phyloP scores from a whole-genome alignment of 2,329 filamentous ascomycete genomes.

The Aureobasidium mangrovei region DNA sequence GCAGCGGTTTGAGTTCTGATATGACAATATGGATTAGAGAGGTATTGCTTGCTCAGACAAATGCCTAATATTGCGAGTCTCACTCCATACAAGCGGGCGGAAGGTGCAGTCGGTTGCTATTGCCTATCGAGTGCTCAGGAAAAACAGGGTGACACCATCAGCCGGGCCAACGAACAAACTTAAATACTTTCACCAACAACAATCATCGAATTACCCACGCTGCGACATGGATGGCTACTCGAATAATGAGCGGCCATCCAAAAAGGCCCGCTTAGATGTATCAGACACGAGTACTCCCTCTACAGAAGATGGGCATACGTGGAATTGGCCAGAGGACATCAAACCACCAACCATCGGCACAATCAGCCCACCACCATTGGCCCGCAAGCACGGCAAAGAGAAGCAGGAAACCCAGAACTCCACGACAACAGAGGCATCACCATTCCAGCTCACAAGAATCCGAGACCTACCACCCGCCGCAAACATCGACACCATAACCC shows the following conservation, averaged over 20 bases:
- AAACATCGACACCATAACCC: conserved; percentile 58
- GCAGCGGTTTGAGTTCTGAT: too few relatives aligned
- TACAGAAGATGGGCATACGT: not conserved
- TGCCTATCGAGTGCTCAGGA: too few relatives aligned
- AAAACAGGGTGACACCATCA: too few relatives aligned
- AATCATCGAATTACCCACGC: too few relatives aligned
- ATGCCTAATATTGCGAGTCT: too few relatives aligned
- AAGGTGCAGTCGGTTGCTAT: too few relatives aligned
- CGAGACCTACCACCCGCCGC: conserved; percentile 49
- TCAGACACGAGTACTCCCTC: not conserved
- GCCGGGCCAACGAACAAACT: not conserved
- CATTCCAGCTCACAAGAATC: conserved; percentile 63
- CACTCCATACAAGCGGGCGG: too few relatives aligned
- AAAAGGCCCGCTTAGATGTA: not conserved
- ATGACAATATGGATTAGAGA: too few relatives aligned
- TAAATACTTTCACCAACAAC: not conserved
- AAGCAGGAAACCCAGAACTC: not conserved
- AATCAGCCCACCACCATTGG: conserved; percentile 1
- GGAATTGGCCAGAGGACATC: conserved; percentile 2
- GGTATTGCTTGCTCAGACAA: too few relatives aligned
- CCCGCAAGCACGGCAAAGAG: not conserved
- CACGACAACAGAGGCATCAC: conserved; percentile 39
- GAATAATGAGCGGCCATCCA: not conserved
- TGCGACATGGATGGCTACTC: not conserved
- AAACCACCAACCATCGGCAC: not conserved